Conservation (phyloP, 2,329 filamentous ascomycete genomes). For the Curvularia verruculosa region DNA sequence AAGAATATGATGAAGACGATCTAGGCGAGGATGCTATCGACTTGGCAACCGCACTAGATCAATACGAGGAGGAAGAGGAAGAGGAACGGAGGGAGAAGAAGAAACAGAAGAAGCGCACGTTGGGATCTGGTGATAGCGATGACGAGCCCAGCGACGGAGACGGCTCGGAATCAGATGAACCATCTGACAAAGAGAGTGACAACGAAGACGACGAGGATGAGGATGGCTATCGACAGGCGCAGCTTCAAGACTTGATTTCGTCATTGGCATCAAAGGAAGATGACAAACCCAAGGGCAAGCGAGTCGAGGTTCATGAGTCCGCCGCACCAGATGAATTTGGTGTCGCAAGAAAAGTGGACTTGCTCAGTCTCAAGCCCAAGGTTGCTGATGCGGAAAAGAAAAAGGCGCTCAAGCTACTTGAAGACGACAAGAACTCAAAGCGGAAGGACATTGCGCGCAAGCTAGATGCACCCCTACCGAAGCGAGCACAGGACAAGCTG, state of each 20-base stretch:
- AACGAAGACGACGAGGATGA: conserved; percentile 56
- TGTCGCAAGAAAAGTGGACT: conserved; percentile 70
- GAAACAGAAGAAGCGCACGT: conserved; percentile 50
- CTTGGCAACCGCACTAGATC: conserved; percentile 65
- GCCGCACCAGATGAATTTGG: conserved; percentile 66
- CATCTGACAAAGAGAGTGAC: conserved; percentile 55
- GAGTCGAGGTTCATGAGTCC: conserved; percentile 61
- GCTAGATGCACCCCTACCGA: conserved; percentile 80
- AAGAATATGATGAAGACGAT: conserved; percentile 64
- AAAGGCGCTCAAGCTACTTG: conserved; percentile 77
- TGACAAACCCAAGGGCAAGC: conserved; percentile 40
- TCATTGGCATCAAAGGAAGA: conserved; percentile 61
- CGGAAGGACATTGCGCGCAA: conserved; percentile 66
- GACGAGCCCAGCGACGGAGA: conserved; percentile 57
- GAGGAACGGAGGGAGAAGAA: conserved; percentile 37
- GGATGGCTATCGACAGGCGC: conserved; percentile 63
- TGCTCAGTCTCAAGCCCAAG: conserved; percentile 75
- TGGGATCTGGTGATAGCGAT: conserved; percentile 57
- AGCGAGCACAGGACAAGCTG: conserved; percentile 83
- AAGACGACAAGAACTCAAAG: conserved; percentile 66
- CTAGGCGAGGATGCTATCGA: conserved; percentile 69
- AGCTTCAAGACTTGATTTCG: conserved; percentile 72
- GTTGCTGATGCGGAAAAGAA: conserved; percentile 77
- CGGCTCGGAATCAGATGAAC: conserved; percentile 52
- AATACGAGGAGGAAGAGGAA: conserved; percentile 47